Base-by-base conservation (phyloP, 768 basidiomycete genomes). In the Saitozyma sp. region DNA sequence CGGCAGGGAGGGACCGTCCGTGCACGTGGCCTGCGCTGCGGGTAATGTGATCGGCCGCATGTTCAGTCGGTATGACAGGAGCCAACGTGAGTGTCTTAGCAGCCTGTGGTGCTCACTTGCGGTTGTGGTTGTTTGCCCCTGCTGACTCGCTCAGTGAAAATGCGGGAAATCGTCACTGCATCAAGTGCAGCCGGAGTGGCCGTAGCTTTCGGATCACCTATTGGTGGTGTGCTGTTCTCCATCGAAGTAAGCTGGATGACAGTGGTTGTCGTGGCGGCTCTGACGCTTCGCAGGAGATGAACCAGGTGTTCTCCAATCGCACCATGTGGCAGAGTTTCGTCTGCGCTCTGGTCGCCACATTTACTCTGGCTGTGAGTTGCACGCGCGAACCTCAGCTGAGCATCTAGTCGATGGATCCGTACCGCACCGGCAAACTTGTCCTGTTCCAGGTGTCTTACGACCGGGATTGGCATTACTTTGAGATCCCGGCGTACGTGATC, bases 281-380 rank as follows among this genome's bases (percentile, higher is more conserved):
- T 46, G 45, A 46, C 45, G 45, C 45, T 17, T 4, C 19, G 17
- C 71, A 94, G 91, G 96, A 99, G 86, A 99, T 99, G 96, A 95
- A 91, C 79, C 90, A 92, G 78, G 89, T 86, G 45, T 98, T 97
- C 79, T 95, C 90, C 61, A 94, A 94, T 80, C 89, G 92, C 79
- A 98, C 95, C 6, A 96, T 98, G 92, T 98, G 95, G 95, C 84
- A 88, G 73, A 94, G 91, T 75, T 96, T 98, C 79, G 89, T 98
- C 76, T 98, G 96, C 78, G 96, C 96, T 41, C 83, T 99, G 52
- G 89, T 98, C 52, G 96, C 96, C 13, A 97, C 95, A 0, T 90
- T 98, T 70, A 95, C 95, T 0, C 82, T 99, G 40, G 90, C 95
- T 40, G 95, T 96, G 63, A 71, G 92, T 84, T 8, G 8, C 17